Conservation (phyloP, 2,329 filamentous ascomycete genomes). For the Penicillium sp. region DNA sequence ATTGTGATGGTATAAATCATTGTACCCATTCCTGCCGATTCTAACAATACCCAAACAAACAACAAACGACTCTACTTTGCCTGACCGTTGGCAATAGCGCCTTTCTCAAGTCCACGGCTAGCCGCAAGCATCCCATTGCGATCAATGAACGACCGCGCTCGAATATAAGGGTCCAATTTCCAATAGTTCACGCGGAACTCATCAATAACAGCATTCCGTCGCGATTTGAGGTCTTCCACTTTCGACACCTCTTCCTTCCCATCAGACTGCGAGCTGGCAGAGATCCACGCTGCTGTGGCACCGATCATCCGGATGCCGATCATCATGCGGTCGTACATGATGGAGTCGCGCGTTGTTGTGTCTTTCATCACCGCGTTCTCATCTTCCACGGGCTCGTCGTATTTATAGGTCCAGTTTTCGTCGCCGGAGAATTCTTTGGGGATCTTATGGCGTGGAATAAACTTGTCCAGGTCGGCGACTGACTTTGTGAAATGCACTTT, state of each 20-base stretch:
- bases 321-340: constrained; percentile 54
- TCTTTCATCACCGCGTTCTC: constrained; percentile 68
- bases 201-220: constrained; percentile 54
- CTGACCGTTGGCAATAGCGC: neutral
- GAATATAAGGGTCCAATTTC: constrained; percentile 73
- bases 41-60: neutral
- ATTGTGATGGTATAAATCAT: too few species aligned
- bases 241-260: constrained; percentile 16
- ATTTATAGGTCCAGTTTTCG: constrained; percentile 72
- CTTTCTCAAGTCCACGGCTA: constrained; percentile 41
- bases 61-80: neutral
- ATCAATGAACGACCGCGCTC: constrained; percentile 72
- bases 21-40: neutral
- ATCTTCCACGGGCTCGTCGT: constrained; percentile 63
- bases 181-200: constrained; percentile 68
- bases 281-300: constrained; percentile 65
- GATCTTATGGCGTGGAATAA: constrained; percentile 60
- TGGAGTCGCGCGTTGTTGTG: constrained; percentile 45
- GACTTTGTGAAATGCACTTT: constrained; percentile 87
- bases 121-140: constrained; percentile 60
- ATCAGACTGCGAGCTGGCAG: constrained; percentile 42
- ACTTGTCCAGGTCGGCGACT: constrained; percentile 64
- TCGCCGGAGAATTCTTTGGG: constrained; percentile 72
- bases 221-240: constrained; percentile 7
- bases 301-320: constrained; percentile 63